Evolutionary conservation across 495 filamentous ascomycete species (phyloP).

Genomic region (Apiosordaria backusii): DNA sequence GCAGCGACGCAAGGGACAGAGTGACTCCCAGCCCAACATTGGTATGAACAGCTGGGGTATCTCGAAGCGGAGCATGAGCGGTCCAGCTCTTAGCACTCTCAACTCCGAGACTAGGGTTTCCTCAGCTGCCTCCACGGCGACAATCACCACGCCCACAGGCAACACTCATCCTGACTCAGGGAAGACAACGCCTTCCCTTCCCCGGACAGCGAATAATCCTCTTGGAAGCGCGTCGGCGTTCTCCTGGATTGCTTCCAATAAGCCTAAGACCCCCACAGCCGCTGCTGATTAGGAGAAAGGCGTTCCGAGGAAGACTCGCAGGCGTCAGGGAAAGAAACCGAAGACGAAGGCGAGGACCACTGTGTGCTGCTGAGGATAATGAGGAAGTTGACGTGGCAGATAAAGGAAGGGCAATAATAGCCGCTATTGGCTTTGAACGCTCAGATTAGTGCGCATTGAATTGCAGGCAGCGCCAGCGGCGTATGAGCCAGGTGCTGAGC

Average conservation of each 20-base stretch:
- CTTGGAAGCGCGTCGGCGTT: constrained; percentile 93
- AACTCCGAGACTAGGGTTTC: constrained; percentile 4
- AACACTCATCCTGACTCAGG: constrained; percentile 22
- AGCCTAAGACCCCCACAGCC: constrained; percentile 38
- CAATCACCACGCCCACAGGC: background rate
- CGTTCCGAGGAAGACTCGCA: background rate
- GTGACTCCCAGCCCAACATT: constrained; percentile 24
- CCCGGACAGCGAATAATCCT: constrained; percentile 62
- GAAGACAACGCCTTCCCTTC: constrained; percentile 31
- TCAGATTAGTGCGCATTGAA: background rate
- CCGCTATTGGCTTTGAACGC: background rate
- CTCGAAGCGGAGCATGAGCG: constrained; percentile 36
- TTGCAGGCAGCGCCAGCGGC: background rate
- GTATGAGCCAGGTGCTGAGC: background rate
- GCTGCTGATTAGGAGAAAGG: constrained; percentile 28
- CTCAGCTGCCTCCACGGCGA: background rate
- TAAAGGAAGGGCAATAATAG: background rate
- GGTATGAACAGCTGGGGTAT: constrained; percentile 35
- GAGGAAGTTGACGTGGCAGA: background rate
- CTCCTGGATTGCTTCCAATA: constrained; percentile 63
- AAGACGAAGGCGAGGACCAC: background rate
- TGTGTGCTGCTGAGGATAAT: background rate
- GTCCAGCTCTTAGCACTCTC: constrained; percentile 10
- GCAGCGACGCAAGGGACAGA: constrained; percentile 37
- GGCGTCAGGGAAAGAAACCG: background rate